Conservation (phyloP, 345 rosid species). For the Lumnitzera littorea region DNA sequence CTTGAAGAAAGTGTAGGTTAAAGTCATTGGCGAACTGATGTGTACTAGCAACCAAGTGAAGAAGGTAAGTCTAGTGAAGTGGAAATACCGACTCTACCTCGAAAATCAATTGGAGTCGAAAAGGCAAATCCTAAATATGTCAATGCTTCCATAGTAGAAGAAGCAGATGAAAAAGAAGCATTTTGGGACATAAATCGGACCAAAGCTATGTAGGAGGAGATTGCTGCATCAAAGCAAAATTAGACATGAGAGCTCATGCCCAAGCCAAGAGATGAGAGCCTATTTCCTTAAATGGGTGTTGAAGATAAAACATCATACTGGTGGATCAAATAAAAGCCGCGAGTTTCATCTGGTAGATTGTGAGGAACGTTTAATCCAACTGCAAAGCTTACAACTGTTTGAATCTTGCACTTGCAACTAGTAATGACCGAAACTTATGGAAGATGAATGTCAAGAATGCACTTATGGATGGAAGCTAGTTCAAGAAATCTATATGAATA, state of each 20-base stretch:
- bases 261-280: not conserved
- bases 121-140: not conserved
- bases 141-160: not conserved
- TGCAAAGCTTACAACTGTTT: not conserved
- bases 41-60: too few species aligned
- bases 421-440: constrained; percentile 1
- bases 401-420: not conserved
- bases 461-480: not conserved
- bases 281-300: not conserved
- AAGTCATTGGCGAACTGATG: too few species aligned
- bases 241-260: not conserved
- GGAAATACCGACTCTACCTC: not conserved
- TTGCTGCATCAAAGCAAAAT: not conserved
- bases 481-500: not conserved
- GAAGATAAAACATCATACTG: not conserved
- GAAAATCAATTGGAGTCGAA: not conserved
- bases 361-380: not conserved
- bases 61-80: too few species aligned
- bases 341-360: constrained; percentile 1
- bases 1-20: not conserved
- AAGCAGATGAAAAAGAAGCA: not conserved
- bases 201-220: constrained; percentile 1
- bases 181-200: not conserved
- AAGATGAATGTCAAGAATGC: not conserved
- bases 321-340: not conserved